Evolutionary conservation across 2,329 filamentous ascomycete genomes (phyloP).

Genomic region (Leptographium radiaticola): DNA sequence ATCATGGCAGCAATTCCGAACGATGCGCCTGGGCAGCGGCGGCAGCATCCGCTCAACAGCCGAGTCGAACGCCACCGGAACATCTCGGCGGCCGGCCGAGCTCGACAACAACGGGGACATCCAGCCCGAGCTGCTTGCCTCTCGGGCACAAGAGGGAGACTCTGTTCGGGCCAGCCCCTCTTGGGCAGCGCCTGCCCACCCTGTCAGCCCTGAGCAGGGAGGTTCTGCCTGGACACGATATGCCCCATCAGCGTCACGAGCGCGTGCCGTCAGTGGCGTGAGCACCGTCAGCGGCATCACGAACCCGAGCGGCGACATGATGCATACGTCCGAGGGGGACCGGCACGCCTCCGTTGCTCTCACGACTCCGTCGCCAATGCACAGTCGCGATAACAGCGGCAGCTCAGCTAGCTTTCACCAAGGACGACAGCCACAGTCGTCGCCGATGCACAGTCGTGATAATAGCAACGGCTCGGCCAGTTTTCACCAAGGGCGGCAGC

Average conservation of each 20-base stretch:
- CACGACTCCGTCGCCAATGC: background rate
- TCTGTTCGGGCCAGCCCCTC: background rate
- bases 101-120: slow-evolving; percentile 21
- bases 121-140: slow-evolving; percentile 20
- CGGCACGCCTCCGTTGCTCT: slow-evolving; percentile 14
- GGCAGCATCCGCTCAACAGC: background rate
- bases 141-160: no score
- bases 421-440: background rate
- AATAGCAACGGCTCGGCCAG: background rate
- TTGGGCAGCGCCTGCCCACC: no score
- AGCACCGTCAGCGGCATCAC: slow-evolving; percentile 4
- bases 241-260: background rate
- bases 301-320: slow-evolving; percentile 10
- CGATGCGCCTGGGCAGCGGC: background rate
- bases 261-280: slow-evolving; percentile 15
- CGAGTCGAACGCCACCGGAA: background rate
- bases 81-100: slow-evolving; percentile 20
- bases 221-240: background rate
- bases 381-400: background rate
- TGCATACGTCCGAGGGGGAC: background rate
- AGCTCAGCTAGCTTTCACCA: background rate
- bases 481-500: background rate
- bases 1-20: background rate
- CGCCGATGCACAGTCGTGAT: slow-evolving; percentile 1
- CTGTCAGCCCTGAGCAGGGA: background rate